Evolutionary conservation across 441 rosid species (phyloP).

Genomic region (Pelargonium cotyledonis): DNA sequence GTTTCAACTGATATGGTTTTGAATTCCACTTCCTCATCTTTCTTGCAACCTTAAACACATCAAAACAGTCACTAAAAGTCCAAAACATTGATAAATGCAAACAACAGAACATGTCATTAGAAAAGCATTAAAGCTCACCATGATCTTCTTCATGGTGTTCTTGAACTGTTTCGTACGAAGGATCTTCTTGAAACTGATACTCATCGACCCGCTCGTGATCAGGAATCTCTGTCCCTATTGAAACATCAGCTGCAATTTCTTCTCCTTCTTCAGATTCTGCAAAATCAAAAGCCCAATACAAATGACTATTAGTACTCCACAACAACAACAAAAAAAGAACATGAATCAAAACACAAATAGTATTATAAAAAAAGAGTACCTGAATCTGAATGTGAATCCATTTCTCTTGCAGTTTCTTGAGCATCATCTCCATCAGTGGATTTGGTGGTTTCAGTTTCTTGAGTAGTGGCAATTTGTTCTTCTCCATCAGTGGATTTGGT

Average conservation of each 20-base stretch:
- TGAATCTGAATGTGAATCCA: constrained; percentile 27
- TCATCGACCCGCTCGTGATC: constrained; percentile 60
- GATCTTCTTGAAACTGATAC: constrained; percentile 29
- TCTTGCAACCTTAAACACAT: constrained; percentile 22
- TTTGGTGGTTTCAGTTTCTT: constrained; percentile 18
- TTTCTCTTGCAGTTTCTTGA: constrained; percentile 21
- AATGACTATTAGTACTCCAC: not conserved
- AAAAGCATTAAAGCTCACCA: constrained; percentile 30
- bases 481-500: constrained; percentile 14
- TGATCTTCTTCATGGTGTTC: constrained; percentile 15
- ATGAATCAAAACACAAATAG: not conserved
- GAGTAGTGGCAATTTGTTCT: constrained; percentile 25
- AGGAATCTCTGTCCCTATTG: constrained; percentile 83
- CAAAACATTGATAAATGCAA: too few species aligned
- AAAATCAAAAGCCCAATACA: not conserved
- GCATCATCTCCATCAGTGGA: constrained; percentile 17
- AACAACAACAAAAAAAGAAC: not conserved
- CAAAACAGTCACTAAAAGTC: too few species aligned
- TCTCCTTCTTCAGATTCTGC: constrained; percentile 39
- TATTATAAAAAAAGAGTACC: constrained; percentile 41
- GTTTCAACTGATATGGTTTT: constrained; percentile 31
- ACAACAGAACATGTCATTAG: not conserved
- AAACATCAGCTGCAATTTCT: constrained; percentile 57
- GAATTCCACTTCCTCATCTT: constrained; percentile 44
- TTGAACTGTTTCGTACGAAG: constrained; percentile 24